Conservation (phyloP, 768 basidiomycete species). For the Agaricus subrufescens region DNA sequence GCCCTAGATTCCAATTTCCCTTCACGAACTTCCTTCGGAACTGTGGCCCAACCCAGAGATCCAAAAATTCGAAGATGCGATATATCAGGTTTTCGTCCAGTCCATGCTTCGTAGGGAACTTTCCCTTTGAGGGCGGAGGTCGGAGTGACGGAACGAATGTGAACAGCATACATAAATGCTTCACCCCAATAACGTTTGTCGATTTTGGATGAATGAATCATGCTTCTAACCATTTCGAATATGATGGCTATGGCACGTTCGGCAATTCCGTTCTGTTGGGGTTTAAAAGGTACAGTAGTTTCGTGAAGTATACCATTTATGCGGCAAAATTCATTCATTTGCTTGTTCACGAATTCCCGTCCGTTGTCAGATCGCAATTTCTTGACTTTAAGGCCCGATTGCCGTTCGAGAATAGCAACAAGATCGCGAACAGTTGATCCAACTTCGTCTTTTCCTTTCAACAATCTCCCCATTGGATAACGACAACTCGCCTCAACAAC, state of each 20-base stretch:
- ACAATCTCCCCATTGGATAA: slow-evolving; percentile 14
- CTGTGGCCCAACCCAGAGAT: slow-evolving; percentile 14
- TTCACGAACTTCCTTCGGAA: slow-evolving; percentile 2
- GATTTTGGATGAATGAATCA: not conserved
- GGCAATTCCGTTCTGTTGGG: slow-evolving; percentile 34
- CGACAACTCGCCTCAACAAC: slow-evolving; percentile 24
- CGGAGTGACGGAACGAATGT: slow-evolving; percentile 21
- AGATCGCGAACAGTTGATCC: slow-evolving; percentile 23
- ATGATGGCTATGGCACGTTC: slow-evolving; percentile 17
- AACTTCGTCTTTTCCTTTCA: slow-evolving; percentile 21
- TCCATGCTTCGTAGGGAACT: slow-evolving; percentile 21
- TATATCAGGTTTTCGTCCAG: slow-evolving; percentile 18
- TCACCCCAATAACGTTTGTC: slow-evolving; percentile 14
- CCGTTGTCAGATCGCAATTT: slow-evolving; percentile 19
- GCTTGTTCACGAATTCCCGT: slow-evolving; percentile 16
- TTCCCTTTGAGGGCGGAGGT: slow-evolving; percentile 15
- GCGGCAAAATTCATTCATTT: slow-evolving; percentile 13
- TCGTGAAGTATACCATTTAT: slow-evolving; percentile 24
- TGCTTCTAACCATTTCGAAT: not conserved
- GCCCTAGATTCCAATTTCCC: slow-evolving; percentile 12
- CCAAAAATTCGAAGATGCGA: slow-evolving; percentile 31
- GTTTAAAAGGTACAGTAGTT: slow-evolving; percentile 28
- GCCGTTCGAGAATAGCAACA: slow-evolving; percentile 14
- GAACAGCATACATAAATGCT: slow-evolving; percentile 14
- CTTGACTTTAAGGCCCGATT: slow-evolving; percentile 12